phyloP scores from a whole-genome alignment of 805 yeast species.

The Yarrowia hollandica region DNA sequence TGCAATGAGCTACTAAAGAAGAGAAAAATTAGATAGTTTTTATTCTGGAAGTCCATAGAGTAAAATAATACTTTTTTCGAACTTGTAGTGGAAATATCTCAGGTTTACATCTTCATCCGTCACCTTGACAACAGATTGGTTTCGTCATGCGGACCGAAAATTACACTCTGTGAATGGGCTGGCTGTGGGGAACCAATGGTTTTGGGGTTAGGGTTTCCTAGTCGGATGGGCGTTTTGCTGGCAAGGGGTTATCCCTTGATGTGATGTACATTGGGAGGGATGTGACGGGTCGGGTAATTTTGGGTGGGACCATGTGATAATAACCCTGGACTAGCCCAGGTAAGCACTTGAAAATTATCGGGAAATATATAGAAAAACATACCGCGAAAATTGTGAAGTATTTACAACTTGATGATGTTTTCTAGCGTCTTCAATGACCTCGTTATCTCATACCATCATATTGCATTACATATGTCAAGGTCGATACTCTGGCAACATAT shows the following conservation, averaged over 20 bases:
- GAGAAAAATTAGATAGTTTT: not conserved
- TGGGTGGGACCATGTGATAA: conserved; percentile 1
- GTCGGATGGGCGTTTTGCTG: conserved; percentile 4
- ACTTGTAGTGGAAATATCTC: not conserved
- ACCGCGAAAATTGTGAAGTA: not conserved
- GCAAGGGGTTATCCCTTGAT: conserved; percentile 25
- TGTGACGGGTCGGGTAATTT: conserved; percentile 13
- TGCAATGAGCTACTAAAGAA: not conserved
- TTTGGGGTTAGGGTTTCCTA: conserved; percentile 25
- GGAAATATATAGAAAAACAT: too few species aligned
- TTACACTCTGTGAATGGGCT: conserved; percentile 27
- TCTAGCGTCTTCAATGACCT: not conserved
- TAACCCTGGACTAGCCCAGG: not conserved
- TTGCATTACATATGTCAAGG: conserved; percentile 6
- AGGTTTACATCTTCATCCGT: not conserved
- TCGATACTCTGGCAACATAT: conserved; percentile 27
- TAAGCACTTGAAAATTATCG: not conserved
- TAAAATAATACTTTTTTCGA: not conserved
- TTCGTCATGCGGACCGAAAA: conserved; percentile 24
- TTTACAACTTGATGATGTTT: not conserved
- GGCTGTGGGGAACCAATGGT: conserved; percentile 28
- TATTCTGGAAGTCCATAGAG: not conserved
- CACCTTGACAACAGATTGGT: conserved; percentile 29
- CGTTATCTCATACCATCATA: conserved; percentile 12
- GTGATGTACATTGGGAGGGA: conserved; percentile 26